Evolutionary conservation across 306 rosid genomes (phyloP), one percentile per base, ranked within the genome.

Genomic region (Fragaria iinumae): DNA sequence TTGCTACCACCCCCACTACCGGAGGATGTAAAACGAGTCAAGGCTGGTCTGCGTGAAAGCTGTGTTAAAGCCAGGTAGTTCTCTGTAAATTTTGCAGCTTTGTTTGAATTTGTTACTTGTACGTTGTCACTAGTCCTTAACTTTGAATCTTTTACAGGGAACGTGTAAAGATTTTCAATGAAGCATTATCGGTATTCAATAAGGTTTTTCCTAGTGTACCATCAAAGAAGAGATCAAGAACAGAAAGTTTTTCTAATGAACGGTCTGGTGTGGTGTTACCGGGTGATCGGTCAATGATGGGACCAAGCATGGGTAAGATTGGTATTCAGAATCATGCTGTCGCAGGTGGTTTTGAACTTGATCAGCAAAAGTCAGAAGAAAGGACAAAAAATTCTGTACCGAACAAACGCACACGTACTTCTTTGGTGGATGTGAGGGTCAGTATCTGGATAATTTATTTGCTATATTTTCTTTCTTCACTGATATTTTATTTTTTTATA

Each of bases 201-300:
- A 87, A 89, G 75, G 82, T 83, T 84, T 95, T 95, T 87, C 97
- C 97, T 27, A 85, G 88, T 57, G 65, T 90, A 65, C 89, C 89
- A 76, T 89, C 95, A 63, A 95, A 95, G 85, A 95, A 95, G 90
- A 95, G 99, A 85, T 95, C 99, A 43, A 91, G 99, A 75, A 84
- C 85, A 81, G 99, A 95, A 84, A 70, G 86, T 62, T 90, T 86
- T 81, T 82, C 90, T 47, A 86, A 72, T 77, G 97, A 92, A 34
- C 91, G 96, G 23, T 84, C 96, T 77, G 73, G 80, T 87, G 84
- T 79, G 79, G 80, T 77, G 81, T 69, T 89, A 77, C 82, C 87
- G 62, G 84, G 86, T 87, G 97, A 95, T 64, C 90, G 97, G 34
- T 85, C 97, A 41, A 88, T 82, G 71, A 27, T 83, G 82, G 97